Percentiles rank a stretch among this genome's conserved stretches.
These are phyloP conservation scores for Cutaneotrichosporon cavernicola DNA, from an alignment of 1,284 basidiomycete species.

Conservation along the genomic window DNA sequence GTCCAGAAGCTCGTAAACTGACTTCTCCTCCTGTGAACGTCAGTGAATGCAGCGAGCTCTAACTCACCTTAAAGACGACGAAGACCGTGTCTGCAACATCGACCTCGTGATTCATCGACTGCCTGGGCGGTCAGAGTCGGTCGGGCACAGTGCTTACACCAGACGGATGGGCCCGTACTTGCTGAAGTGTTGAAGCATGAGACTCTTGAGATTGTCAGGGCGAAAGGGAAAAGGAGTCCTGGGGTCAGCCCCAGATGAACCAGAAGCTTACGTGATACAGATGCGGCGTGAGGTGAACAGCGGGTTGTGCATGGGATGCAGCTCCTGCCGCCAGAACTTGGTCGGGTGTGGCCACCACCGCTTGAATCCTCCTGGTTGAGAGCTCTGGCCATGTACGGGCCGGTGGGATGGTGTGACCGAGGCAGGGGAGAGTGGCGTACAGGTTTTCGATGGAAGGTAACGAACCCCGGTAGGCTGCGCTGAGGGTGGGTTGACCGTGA, in stretches of 20 bases:
- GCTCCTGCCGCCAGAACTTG: constrained; percentile 31
- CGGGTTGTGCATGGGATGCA: constrained; percentile 35
- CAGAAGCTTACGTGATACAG: constrained; percentile 29
- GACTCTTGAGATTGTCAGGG: constrained; percentile 13
- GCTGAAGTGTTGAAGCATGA: constrained; percentile 35
- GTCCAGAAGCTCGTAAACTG: constrained; percentile 23
- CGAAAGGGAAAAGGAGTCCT: constrained; percentile 36
- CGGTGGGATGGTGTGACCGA: constrained; percentile 1
- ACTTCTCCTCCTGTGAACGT: constrained; percentile 22
- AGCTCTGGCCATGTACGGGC: not conserved
- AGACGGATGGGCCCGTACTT: constrained; percentile 32
- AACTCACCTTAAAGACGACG: constrained; percentile 39
- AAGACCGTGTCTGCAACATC: constrained; percentile 26
- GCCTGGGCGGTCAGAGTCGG: not conserved
- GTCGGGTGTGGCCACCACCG: constrained; percentile 1
- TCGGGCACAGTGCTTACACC: constrained; percentile 25
- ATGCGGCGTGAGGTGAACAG: constrained; percentile 32
- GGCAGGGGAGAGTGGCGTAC: not conserved
- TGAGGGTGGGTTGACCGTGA: not conserved
- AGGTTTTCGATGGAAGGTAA: not conserved
- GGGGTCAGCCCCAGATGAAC: not conserved
- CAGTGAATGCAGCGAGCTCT: not conserved
- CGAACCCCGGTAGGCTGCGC: not conserved
- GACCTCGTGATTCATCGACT: not conserved
- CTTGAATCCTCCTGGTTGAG: not conserved